Conservation (phyloP, 805 yeast species). For the Saturnispora gosingensis region DNA sequence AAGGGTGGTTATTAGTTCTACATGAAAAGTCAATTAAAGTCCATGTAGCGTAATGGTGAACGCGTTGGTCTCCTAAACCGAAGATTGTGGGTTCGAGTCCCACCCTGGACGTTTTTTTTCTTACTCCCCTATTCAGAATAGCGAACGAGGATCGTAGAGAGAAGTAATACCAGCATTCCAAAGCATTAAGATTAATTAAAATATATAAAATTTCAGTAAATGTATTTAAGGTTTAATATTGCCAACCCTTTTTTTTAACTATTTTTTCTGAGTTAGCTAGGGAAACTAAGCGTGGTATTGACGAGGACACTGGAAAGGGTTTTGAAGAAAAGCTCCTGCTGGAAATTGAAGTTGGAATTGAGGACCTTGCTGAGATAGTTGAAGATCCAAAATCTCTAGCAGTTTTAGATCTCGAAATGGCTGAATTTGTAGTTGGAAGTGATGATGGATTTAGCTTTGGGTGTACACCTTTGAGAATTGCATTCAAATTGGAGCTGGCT, state of each 20-base stretch:
- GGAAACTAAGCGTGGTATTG: conserved; percentile 12
- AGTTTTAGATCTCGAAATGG: conserved; percentile 6
- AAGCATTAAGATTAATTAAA: background rate
- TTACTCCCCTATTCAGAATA: too few species aligned
- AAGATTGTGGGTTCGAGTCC: conserved; percentile 19
- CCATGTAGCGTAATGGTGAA: conserved; percentile 18
- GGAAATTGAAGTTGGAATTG: conserved; percentile 2
- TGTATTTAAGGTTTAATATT: background rate
- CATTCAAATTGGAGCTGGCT: conserved; percentile 15
- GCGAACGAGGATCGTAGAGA: background rate
- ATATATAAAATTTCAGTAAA: background rate
- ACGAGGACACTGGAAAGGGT: conserved; percentile 2
- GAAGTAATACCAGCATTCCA: background rate
- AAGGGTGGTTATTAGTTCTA: too few species aligned
- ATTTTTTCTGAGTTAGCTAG: conserved; percentile 7
- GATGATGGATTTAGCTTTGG: conserved; percentile 7
- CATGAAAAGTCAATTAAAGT: background rate
- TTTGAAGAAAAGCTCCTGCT: background rate
- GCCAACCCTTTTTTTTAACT: conserved; percentile 3
- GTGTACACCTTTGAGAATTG: conserved; percentile 1
- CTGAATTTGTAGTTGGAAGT: background rate
- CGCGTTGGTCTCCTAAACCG: conserved; percentile 19
- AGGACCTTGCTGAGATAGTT: background rate
- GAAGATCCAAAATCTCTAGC: background rate
- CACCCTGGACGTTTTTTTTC: conserved; percentile 9